phyloP scores from a whole-genome alignment of 2,329 filamentous ascomycete genomes.

The Alternaria angustiovoidea region DNA sequence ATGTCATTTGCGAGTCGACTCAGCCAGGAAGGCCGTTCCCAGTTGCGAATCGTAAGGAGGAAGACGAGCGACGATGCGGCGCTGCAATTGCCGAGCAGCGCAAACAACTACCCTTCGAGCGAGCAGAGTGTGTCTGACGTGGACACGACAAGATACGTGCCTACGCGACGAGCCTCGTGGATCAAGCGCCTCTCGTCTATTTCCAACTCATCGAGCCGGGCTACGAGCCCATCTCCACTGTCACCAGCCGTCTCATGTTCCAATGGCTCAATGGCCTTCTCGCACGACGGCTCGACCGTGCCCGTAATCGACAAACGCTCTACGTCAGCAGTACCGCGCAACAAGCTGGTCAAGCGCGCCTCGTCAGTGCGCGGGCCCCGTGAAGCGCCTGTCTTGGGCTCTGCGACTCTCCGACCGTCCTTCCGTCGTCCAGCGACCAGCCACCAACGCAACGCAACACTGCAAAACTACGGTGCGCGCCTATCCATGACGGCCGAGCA shows the following conservation, averaged over 20 bases:
- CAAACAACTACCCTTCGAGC: conserved; percentile 31
- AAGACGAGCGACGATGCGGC: conserved; percentile 43
- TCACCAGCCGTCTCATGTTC: conserved; percentile 72
- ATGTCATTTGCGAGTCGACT: conserved; percentile 34
- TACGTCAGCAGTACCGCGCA: conserved; percentile 63
- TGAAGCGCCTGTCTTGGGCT: conserved; percentile 57
- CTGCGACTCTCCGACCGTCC: conserved; percentile 69
- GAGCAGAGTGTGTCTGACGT: conserved; percentile 37
- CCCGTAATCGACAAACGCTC: conserved; percentile 64
- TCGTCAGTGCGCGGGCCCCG: conserved; percentile 63
- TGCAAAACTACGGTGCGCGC: conserved; percentile 62
- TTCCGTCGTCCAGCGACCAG: conserved; percentile 79
- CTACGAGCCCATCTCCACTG: conserved; percentile 71
- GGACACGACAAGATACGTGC: conserved; percentile 34
- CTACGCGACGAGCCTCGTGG: conserved; percentile 67
- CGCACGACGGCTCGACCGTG: conserved; percentile 63
- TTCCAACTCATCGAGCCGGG: conserved; percentile 68
- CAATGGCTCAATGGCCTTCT: conserved; percentile 62
- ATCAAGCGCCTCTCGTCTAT: conserved; percentile 74
- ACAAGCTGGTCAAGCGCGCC: conserved; percentile 80
- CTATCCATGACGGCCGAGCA: conserved; percentile 41
- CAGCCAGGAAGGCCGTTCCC: conserved; percentile 42
- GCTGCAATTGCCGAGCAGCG: conserved; percentile 26
- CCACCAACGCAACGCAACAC: conserved; percentile 76
- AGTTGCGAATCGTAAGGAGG: conserved; percentile 44